These are phyloP conservation scores for Pigoraptor vietnamica DNA, from an alignment of 78 protist genomes.

Conservation along the genomic window DNA sequence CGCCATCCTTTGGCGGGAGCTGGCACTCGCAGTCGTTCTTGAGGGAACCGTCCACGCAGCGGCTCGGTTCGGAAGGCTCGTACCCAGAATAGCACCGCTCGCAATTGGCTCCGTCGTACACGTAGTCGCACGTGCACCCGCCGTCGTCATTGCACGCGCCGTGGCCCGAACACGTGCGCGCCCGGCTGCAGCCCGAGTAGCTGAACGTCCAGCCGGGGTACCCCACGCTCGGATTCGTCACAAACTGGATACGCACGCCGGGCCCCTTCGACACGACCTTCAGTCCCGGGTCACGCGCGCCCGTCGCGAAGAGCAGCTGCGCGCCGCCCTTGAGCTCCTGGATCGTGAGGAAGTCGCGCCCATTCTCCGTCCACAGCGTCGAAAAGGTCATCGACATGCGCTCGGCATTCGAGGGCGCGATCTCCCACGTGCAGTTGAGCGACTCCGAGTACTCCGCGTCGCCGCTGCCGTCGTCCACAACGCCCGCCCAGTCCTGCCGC, in stretches of 20 bases:
- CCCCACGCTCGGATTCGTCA: neutral
- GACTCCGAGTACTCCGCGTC: neutral
- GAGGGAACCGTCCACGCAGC: neutral
- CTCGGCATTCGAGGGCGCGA: neutral
- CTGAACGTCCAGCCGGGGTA: neutral
- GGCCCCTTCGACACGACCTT: neutral
- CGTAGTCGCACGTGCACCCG: neutral
- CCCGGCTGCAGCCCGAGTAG: neutral
- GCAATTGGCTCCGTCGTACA: neutral
- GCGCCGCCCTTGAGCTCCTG: neutral
- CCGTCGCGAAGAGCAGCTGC: neutral
- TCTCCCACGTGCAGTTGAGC: neutral
- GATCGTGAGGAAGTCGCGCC: neutral
- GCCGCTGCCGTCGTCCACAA: neutral
- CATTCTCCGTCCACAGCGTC: neutral
- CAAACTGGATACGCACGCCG: neutral
- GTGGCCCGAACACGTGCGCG: neutral
- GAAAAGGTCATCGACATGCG: neutral
- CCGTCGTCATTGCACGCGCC: neutral
- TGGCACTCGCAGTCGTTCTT: neutral
- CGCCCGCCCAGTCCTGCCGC: neutral
- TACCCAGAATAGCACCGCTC: neutral
- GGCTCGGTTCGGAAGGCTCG: neutral
- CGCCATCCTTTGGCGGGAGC: neutral
- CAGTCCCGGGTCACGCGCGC: neutral